Base-by-base conservation (phyloP, 2,329 filamentous ascomycete genomes). In the Pseudocercospora pini-densiflorae region DNA sequence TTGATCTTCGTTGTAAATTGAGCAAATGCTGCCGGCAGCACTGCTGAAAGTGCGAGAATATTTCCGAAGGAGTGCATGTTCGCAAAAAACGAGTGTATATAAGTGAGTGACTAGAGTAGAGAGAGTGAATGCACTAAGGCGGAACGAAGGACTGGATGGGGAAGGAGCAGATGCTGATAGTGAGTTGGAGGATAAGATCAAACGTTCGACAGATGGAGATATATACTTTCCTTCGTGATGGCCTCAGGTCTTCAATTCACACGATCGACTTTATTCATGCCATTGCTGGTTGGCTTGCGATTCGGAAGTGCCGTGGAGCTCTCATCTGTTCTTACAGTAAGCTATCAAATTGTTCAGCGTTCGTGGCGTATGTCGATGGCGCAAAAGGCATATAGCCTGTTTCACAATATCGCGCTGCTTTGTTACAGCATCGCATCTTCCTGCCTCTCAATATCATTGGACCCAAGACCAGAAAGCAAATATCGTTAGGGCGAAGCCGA, bases 11-110 rank as follows among this genome's bases (percentile, higher is more conserved):
- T 63, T 1, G 40, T 31, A 14, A 55, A 31, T 12, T 55, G 51
- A 12, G 67, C 62, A 27, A 66, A 33, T 40, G 62, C 63, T 61
- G 63, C 66, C 55, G 59, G 66, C 49, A 68, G 54, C 33, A 65
- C 54, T 21, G 49, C 47, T 49, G 60, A 54, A 33, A 55, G 21
- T 59, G 40, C 59, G 23, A 67, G 45, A 10, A 67, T 29, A 9
- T 27, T 58, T 24, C 27, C 61, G 53, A 67, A 8, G 3, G 51
- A 58, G 53, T 54, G 40, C 57, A 64, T 59, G 33, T 21, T 59
- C 43, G 60, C 33, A 36, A 36, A 55, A 23, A 64, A 61, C 29
- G 65, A 62, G 43, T 36, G 55, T 66, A 36, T 19, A 51, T 31
- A 47, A 62, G 57, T 36, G 55, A 66, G 24, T 59, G 60, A 59